Evolutionary conservation across 1,284 basidiomycete species (phyloP).

Genomic region (Hemileia vastatrix): DNA sequence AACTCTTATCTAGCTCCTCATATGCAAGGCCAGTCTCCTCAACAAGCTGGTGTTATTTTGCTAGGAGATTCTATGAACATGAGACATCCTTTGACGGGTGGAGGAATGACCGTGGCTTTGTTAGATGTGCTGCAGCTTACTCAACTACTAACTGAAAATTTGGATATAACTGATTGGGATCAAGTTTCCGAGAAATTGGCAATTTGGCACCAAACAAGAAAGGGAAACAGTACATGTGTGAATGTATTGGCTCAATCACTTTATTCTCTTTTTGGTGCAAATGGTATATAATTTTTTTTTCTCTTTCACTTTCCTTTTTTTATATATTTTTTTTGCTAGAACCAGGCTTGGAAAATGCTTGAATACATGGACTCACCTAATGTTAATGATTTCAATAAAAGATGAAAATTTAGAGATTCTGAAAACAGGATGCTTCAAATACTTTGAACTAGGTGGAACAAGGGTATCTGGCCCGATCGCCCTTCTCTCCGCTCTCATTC

Average conservation of each 20-base stretch:
- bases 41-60: slow-evolving; percentile 64
- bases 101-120: slow-evolving; percentile 86
- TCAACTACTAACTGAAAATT: slow-evolving; percentile 50
- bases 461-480: slow-evolving; percentile 80
- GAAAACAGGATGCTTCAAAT: slow-evolving; percentile 88
- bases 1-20: slow-evolving; percentile 85
- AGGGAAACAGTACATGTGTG: slow-evolving; percentile 67
- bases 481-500: slow-evolving; percentile 63
- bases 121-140: slow-evolving; percentile 69
- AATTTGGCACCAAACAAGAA: slow-evolving; percentile 74
- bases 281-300: slow-evolving; percentile 41
- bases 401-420: slow-evolving; percentile 72
- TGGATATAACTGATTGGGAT: slow-evolving; percentile 55
- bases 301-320: neutral
- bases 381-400: neutral
- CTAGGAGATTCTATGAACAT: slow-evolving; percentile 98
- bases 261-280: slow-evolving; percentile 77
- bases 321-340: neutral
- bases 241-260: slow-evolving; percentile 84
- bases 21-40: slow-evolving; percentile 57
- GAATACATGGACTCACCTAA: neutral
- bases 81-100: slow-evolving; percentile 95
- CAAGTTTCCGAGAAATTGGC: slow-evolving; percentile 54
- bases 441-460: slow-evolving; percentile 87
- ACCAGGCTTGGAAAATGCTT: neutral